Evolutionary conservation across 1,139 yeast species (phyloP), one percentile per base, ranked within the genome.

Genomic region (Yamadazyma mexicana): DNA sequence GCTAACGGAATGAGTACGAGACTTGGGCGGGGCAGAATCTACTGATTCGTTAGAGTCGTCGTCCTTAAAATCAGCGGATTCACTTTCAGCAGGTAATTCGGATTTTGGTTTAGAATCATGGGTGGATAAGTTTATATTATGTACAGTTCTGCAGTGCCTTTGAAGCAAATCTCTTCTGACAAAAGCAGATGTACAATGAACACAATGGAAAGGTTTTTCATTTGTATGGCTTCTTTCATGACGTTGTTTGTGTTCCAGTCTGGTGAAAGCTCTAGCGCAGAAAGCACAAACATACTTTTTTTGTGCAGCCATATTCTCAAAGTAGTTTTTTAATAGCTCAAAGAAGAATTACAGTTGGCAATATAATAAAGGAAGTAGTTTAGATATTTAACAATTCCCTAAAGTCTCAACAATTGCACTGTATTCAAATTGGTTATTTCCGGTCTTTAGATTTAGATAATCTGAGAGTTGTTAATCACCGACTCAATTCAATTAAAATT

Each of bases 191-290:
- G 83, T 74, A 53, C 94, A 86, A 37, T 80, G 75, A 31, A 77
- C 68, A 51, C 95, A 86, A 47, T 81, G 84, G 62, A 83, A 86
- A 0, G 94, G 94, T 48, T 87, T 82, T 50, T 84, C 89, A 52
- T 86, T 86, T 17, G 92, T 85, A 55, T 87, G 95, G 2, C 91
- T 83, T 27, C 94, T 65, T 56, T 87, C 95, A 55, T 87, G 95
- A 36, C 95, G 76, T 40, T 84, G 80, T 54, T 85, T 79, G 58
- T 87, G 95, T 55, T 87, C 95, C 17, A 87, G 79, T 35, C 95
- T 67, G 7, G 91, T 81, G 56, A 87, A 87, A 1, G 89, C 86
- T 51, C 89, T 69, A 31, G 89, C 87, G 54, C 95, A 87, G 56
- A 80, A 86, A 17, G 86, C 81, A 62, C 95, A 87, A 27, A 83